These are phyloP conservation scores for Bisporella sp. DNA, from an alignment of 2,329 filamentous ascomycete genomes.

Conservation along the genomic window DNA sequence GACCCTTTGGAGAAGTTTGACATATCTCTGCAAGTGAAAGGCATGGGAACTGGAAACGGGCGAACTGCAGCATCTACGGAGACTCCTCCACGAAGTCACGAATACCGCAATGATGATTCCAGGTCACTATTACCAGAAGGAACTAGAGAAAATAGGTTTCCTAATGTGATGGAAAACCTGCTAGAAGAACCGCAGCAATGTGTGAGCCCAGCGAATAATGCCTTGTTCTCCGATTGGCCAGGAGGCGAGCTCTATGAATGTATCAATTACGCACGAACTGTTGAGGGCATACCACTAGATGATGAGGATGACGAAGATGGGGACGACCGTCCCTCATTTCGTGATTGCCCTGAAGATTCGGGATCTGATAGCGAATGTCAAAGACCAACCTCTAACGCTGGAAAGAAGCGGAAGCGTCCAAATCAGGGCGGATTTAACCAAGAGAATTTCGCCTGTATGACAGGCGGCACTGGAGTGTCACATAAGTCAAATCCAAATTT, in stretches of 20 bases:
- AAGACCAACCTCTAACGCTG: conserved; percentile 3
- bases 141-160: neutral
- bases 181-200: no score
- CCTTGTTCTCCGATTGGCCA: neutral
- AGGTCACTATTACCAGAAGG: neutral
- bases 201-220: no score
- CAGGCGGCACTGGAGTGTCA: conserved; percentile 37
- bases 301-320: conserved; percentile 41
- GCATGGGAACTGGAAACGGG: conserved; percentile 30
- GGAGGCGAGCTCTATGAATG: conserved; percentile 55
- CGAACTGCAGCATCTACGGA: conserved; percentile 32
- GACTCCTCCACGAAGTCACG: conserved; percentile 30
- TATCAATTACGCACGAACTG: conserved; percentile 55
- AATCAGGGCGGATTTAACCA: conserved; percentile 24
- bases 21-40: conserved; percentile 41
- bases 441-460: conserved; percentile 48
- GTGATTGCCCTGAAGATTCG: conserved; percentile 10
- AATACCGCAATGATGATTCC: conserved; percentile 12
- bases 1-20: conserved; percentile 3
- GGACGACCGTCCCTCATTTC: conserved; percentile 26
- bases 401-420: conserved; percentile 6
- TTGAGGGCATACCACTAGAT: conserved; percentile 51
- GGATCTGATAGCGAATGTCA: conserved; percentile 28
- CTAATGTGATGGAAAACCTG: no score
- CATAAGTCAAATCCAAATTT: conserved; percentile 58